Percentiles rank a stretch among this genome's conserved stretches.
Evolutionary conservation across 257 asterid genomes (phyloP).

Genomic region (Mitragyna speciosa): DNA sequence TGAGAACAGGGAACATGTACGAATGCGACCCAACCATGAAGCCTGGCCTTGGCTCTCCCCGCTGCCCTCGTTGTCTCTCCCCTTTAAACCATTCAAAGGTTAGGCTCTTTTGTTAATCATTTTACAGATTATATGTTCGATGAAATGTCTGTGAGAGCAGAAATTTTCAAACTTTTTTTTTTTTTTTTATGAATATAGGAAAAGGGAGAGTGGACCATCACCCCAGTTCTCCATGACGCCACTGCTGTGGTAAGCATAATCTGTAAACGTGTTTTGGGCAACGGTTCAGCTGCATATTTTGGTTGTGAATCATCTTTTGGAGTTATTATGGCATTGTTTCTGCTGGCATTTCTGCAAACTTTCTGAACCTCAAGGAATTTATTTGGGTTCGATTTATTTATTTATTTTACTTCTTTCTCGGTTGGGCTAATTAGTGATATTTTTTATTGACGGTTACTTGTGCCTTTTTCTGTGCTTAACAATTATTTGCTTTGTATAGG

Average conservation of each 20-base stretch:
- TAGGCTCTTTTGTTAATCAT: no score
- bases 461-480: not conserved
- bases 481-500: not conserved
- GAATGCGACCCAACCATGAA: slow-evolving; percentile 67
- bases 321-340: not conserved
- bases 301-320: not conserved
- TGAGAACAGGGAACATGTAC: slow-evolving; percentile 61
- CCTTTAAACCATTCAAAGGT: slow-evolving; percentile 38
- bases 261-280: not conserved
- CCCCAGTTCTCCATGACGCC: slow-evolving; percentile 63
- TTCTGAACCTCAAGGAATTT: not conserved
- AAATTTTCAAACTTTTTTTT: not conserved
- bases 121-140: slow-evolving; percentile 24
- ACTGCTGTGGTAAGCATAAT: slow-evolving; percentile 59
- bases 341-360: not conserved
- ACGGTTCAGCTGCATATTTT: not conserved
- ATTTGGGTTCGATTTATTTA: not conserved
- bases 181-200: slow-evolving; percentile 30
- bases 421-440: not conserved
- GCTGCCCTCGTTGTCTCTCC: slow-evolving; percentile 84
- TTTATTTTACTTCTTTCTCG: not conserved
- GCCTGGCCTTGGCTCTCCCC: slow-evolving; percentile 78
- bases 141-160: slow-evolving; percentile 23
- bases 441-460: not conserved
- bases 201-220: slow-evolving; percentile 58